phyloP scores from a whole-genome alignment of 148 eudicot species.

The Camellia japonica region DNA sequence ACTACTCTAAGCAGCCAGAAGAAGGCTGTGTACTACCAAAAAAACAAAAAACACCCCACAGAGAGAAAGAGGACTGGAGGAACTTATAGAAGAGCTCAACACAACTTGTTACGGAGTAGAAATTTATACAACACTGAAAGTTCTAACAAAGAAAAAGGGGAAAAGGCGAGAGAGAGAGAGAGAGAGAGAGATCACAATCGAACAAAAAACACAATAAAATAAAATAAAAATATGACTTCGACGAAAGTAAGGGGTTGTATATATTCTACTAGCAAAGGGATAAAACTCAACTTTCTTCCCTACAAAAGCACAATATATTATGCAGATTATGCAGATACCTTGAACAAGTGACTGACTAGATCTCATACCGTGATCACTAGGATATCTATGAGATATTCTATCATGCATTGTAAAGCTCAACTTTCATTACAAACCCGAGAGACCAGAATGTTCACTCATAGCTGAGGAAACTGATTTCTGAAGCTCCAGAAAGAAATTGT shows the following conservation, averaged over 20 bases:
- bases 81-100: background rate
- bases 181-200: background rate
- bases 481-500: background rate
- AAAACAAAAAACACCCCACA: background rate
- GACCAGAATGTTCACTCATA: background rate
- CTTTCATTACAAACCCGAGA: background rate
- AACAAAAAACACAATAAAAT: background rate
- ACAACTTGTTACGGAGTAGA: background rate
- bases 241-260: background rate
- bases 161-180: too few relatives aligned
- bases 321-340: background rate
- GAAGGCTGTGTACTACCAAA: background rate
- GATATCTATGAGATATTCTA: too few relatives aligned
- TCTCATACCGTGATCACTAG: too few relatives aligned
- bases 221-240: background rate
- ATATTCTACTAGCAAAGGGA: background rate
- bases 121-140: background rate
- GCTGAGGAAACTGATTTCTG: background rate
- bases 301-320: background rate
- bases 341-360: background rate
- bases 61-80: background rate
- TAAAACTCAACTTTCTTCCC: slow-evolving; percentile 2
- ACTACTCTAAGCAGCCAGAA: background rate
- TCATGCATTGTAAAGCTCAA: too few relatives aligned
- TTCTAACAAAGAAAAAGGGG: background rate